Conservation (phyloP, 108 stramenopile genomes). For the Nitzschia sp. region DNA sequence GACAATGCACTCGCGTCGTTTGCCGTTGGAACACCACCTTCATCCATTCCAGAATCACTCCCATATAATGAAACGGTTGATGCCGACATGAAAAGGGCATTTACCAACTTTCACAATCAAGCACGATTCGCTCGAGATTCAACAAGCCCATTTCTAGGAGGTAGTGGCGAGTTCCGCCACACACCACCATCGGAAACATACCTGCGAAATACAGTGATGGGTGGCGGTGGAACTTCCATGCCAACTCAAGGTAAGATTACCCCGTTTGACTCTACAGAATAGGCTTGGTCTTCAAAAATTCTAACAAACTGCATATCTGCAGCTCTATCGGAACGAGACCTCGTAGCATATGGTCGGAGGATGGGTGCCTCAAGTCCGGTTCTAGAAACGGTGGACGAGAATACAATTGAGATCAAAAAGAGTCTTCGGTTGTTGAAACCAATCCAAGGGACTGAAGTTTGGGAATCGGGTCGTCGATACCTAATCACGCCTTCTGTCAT, state of each 20-base stretch:
- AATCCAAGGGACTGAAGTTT: slow-evolving; percentile 62
- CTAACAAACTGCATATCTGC: neutral
- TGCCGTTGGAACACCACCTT: neutral
- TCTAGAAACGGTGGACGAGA: slow-evolving; percentile 10
- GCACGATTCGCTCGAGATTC: slow-evolving; percentile 60
- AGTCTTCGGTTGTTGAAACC: slow-evolving; percentile 52
- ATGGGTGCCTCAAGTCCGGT: neutral
- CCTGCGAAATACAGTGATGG: slow-evolving; percentile 1
- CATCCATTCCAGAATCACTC: neutral
- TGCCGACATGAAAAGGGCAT: slow-evolving; percentile 63
- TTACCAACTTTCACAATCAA: slow-evolving; percentile 80
- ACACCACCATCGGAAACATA: slow-evolving; percentile 3
- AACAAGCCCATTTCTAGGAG: slow-evolving; percentile 71
- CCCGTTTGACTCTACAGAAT: too few species aligned
- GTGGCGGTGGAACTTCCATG: neutral
- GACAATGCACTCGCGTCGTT: too few species aligned
- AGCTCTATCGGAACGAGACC: slow-evolving; percentile 1
- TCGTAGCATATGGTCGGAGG: neutral
- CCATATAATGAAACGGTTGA: neutral
- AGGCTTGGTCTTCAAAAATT: neutral
- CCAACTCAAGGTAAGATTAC: slow-evolving; percentile 12
- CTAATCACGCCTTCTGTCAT: slow-evolving; percentile 72
- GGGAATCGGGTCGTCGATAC: slow-evolving; percentile 65
- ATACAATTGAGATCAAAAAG: slow-evolving; percentile 16
- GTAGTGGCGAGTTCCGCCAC: slow-evolving; percentile 5